phyloP scores from a whole-genome alignment of 768 basidiomycete species.

The Tremella mesenterica region DNA sequence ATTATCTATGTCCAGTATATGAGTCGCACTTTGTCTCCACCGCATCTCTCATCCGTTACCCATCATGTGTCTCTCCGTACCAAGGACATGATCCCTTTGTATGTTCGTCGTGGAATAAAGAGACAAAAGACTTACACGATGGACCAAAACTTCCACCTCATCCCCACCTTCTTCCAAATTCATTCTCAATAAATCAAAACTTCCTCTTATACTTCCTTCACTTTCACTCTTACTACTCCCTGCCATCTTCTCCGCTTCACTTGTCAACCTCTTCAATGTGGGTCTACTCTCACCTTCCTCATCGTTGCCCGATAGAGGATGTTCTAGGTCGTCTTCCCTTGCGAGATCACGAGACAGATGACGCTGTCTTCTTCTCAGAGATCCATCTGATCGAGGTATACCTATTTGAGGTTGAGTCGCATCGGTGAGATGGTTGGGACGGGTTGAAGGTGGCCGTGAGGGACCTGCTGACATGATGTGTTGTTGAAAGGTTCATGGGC shows the following conservation, averaged over 20 bases:
- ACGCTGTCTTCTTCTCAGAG: background rate
- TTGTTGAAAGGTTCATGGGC: too few species aligned
- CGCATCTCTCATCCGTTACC: too few species aligned
- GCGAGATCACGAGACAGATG: background rate
- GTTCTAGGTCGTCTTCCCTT: background rate
- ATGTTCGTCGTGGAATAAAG: background rate
- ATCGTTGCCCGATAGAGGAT: background rate
- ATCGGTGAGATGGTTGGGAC: too few species aligned
- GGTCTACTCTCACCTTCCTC: slow-evolving; percentile 14
- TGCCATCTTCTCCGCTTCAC: slow-evolving; percentile 36
- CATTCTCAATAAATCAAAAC: slow-evolving; percentile 32
- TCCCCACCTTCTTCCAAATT: background rate
- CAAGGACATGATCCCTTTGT: too few species aligned
- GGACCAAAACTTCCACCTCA: slow-evolving; percentile 46
- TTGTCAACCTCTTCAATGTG: slow-evolving; percentile 31
- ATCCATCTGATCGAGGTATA: too few species aligned
- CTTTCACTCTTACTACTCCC: slow-evolving; percentile 27
- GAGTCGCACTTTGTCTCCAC: too few species aligned
- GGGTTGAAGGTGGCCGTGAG: background rate
- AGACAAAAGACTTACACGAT: slow-evolving; percentile 36
- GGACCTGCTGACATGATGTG: too few species aligned
- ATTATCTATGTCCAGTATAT: too few species aligned
- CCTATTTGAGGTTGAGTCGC: too few species aligned
- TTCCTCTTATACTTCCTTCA: slow-evolving; percentile 28
- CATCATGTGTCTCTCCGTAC: too few species aligned